phyloP scores from a whole-genome alignment of 768 basidiomycete genomes.

The Kwoniella bestiolae region DNA sequence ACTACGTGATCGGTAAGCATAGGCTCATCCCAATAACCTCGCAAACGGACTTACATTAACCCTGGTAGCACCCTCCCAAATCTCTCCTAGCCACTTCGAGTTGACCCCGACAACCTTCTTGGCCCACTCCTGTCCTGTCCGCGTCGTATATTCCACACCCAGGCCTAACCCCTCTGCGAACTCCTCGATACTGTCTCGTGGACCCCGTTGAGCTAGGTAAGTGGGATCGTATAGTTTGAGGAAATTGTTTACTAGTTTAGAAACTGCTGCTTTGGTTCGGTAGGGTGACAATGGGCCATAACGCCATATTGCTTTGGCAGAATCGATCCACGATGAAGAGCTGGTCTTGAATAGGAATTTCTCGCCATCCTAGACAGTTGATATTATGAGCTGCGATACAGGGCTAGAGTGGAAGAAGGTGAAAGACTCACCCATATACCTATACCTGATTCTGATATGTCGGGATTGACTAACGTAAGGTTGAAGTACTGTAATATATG shows the following conservation, averaged over 20 bases:
- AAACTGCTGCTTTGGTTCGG: conserved; percentile 61
- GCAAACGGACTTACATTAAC: conserved; percentile 70
- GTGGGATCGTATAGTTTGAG: conserved; percentile 62
- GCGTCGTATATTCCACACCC: conserved; percentile 59
- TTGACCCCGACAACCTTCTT: conserved; percentile 64
- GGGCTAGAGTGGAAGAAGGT: too few relatives aligned
- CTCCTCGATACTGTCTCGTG: conserved; percentile 38
- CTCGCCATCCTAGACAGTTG: conserved; percentile 67
- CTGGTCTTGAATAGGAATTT: conserved; percentile 62
- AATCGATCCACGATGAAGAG: conserved; percentile 68
- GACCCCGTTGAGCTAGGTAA: conserved; percentile 38
- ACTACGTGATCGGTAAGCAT: conserved; percentile 37
- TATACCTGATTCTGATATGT: conserved; percentile 38
- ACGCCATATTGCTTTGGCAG: conserved; percentile 73
- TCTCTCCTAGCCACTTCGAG: conserved; percentile 68
- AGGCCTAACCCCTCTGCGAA: conserved; percentile 42
- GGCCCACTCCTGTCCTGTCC: conserved; percentile 65
- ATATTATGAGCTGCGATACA: too few relatives aligned
- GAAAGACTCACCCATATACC: conserved; percentile 45
- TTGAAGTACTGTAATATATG: too few relatives aligned
- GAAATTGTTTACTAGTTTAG: conserved; percentile 61
- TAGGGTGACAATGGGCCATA: conserved; percentile 72
- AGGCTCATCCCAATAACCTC: not conserved
- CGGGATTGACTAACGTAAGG: conserved; percentile 36
- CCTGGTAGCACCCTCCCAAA: conserved; percentile 77